These are phyloP conservation scores for Sugiyamaella castrensis DNA, from an alignment of 1,139 yeast genomes.

Conservation along the genomic window DNA sequence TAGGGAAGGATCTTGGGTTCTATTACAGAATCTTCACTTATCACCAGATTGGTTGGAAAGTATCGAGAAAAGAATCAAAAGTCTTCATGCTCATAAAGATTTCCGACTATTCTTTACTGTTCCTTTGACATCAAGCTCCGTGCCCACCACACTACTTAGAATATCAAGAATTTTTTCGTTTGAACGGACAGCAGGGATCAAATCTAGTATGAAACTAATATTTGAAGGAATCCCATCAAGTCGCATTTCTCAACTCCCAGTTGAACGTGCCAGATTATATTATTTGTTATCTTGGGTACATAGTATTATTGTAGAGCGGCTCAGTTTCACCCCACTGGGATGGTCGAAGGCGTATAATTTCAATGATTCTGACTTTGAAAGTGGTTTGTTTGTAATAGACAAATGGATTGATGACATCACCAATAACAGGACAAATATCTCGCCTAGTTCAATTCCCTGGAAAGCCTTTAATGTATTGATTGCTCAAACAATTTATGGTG, in stretches of 20 bases:
- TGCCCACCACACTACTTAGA: constrained; percentile 57
- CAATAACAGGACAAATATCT: constrained; percentile 39
- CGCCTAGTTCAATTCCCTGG: constrained; percentile 60
- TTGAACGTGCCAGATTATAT: constrained; percentile 48
- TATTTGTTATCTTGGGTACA: constrained; percentile 71
- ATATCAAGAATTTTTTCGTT: constrained; percentile 52
- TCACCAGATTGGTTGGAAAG: constrained; percentile 60
- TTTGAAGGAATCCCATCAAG: constrained; percentile 36
- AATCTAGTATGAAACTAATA: constrained; percentile 42
- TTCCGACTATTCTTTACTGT: constrained; percentile 64
- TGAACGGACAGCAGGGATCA: constrained; percentile 64
- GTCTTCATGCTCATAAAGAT: constrained; percentile 23
- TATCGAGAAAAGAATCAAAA: constrained; percentile 48
- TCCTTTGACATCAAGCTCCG: constrained; percentile 41
- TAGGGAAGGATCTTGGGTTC: constrained; percentile 58
- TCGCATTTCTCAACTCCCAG: constrained; percentile 36
- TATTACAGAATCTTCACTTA: constrained; percentile 77
- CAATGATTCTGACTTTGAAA: constrained; percentile 68
- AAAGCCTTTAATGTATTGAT: constrained; percentile 49
- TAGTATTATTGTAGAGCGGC: constrained; percentile 56
- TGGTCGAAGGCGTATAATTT: constrained; percentile 63
- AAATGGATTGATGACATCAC: constrained; percentile 39
- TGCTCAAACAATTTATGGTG: constrained; percentile 66
- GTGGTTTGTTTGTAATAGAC: constrained; percentile 48
- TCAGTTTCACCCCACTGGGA: constrained; percentile 61